Percentiles rank a stretch among this genome's conserved stretches.
These are phyloP conservation scores for Neoboletus brunneissimus DNA, from an alignment of 768 basidiomycete genomes.

Conservation along the genomic window DNA sequence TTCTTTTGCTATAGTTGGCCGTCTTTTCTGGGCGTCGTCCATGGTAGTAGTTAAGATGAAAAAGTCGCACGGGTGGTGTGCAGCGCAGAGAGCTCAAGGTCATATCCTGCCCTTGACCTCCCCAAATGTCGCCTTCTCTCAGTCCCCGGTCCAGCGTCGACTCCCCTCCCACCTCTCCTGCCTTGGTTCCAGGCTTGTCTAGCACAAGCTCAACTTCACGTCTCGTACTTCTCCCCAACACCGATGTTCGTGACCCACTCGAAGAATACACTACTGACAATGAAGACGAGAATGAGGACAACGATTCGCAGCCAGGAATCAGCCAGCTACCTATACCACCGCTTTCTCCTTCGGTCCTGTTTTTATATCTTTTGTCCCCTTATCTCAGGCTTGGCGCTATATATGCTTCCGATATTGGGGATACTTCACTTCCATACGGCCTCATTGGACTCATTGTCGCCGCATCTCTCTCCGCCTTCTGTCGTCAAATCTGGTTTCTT, in stretches of 20 bases:
- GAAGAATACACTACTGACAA: slow-evolving; percentile 43
- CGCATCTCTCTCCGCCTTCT: slow-evolving; percentile 56
- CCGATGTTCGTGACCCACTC: slow-evolving; percentile 39
- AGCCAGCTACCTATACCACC: slow-evolving; percentile 37
- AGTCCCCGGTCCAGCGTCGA: slow-evolving; percentile 12
- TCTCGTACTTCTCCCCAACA: slow-evolving; percentile 61
- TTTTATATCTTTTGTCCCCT: slow-evolving; percentile 68
- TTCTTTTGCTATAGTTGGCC: slow-evolving; percentile 19
- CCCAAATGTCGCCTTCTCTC: not conserved
- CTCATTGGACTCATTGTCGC: slow-evolving; percentile 51
- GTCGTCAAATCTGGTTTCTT: slow-evolving; percentile 73
- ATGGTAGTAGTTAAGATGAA: slow-evolving; percentile 3
- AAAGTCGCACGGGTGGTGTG: slow-evolving; percentile 17
- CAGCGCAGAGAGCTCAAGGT: not conserved
- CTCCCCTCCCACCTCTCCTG: slow-evolving; percentile 3
- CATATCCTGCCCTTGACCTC: slow-evolving; percentile 2
- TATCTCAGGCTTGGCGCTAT: slow-evolving; percentile 72
- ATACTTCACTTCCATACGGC: slow-evolving; percentile 46
- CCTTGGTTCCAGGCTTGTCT: slow-evolving; percentile 14
- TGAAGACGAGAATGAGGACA: slow-evolving; percentile 37
- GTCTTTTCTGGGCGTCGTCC: slow-evolving; percentile 3
- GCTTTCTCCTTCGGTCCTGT: slow-evolving; percentile 54
- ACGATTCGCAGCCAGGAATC: slow-evolving; percentile 4
- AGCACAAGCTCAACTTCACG: slow-evolving; percentile 46
- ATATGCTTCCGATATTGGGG: slow-evolving; percentile 46